Conservation (phyloP, 345 rosid species). For the Murraya koenigii region DNA sequence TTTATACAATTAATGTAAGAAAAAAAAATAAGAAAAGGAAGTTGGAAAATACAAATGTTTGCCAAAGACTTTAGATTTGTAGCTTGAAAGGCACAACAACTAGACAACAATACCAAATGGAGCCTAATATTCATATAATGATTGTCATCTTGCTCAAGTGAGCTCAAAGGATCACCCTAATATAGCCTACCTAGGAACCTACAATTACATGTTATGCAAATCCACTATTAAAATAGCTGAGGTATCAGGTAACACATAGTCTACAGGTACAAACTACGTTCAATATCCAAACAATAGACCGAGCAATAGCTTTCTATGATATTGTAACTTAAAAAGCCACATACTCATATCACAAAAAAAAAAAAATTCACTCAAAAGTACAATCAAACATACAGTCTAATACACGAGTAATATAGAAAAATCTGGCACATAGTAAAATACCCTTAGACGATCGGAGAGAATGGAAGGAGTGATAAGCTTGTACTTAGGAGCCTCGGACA, state of each 20-base stretch:
- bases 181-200: background rate
- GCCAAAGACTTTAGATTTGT: too few species aligned
- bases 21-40: background rate
- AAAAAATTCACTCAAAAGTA: too few species aligned
- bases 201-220: background rate
- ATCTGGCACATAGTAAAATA: constrained; percentile 12
- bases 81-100: too few species aligned
- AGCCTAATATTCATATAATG: background rate
- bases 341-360: too few species aligned
- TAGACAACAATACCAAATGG: too few species aligned
- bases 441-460: constrained; percentile 84
- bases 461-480: constrained; percentile 84
- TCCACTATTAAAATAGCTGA: background rate
- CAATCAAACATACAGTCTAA: background rate
- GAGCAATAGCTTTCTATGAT: too few species aligned
- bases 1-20: background rate
- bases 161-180: background rate
- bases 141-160: background rate
- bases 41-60: constrained; percentile 22
- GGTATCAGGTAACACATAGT: background rate
- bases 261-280: background rate
- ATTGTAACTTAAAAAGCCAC: too few species aligned
- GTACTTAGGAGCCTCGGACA: constrained; percentile 73
- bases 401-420: background rate
- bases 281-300: background rate